Conservation (phyloP, 2,329 filamentous ascomycete genomes). For the Epichloe hybrida region DNA sequence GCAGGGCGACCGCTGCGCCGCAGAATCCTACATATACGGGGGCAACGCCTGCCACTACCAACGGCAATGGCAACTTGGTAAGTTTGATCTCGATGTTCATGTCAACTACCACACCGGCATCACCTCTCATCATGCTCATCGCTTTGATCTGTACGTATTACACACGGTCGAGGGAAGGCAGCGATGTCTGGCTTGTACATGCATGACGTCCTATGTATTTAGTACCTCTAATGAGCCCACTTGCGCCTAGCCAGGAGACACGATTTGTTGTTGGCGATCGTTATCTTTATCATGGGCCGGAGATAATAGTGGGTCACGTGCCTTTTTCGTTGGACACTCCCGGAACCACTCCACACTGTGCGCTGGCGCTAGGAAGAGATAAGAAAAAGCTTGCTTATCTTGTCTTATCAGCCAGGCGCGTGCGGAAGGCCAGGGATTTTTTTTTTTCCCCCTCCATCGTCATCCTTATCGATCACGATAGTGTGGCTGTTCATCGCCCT, state of each 20-base stretch:
- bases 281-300: slow-evolving; percentile 4
- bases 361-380: not conserved
- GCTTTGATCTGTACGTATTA: not conserved
- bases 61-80: slow-evolving; percentile 27
- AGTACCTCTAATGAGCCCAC: not conserved
- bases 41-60: slow-evolving; percentile 27
- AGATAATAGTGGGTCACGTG: slow-evolving; percentile 17
- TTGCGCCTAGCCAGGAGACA: not conserved
- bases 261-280: not conserved
- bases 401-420: slow-evolving; percentile 22
- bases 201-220: not conserved
- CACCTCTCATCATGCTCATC: not conserved
- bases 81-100: slow-evolving; percentile 10
- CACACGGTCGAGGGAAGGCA: not conserved
- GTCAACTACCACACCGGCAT: not conserved
- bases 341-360: not conserved
- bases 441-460: slow-evolving; percentile 19
- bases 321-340: slow-evolving; percentile 10
- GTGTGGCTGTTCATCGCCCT: slow-evolving; percentile 17
- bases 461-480: slow-evolving; percentile 26
- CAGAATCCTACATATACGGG: slow-evolving; percentile 15
- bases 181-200: not conserved
- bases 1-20: slow-evolving; percentile 9
- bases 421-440: slow-evolving; percentile 15
- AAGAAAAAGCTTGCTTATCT: slow-evolving; percentile 15